phyloP scores from a whole-genome alignment of 441 rosid genomes.

The Bocquillonia castaneifolia region DNA sequence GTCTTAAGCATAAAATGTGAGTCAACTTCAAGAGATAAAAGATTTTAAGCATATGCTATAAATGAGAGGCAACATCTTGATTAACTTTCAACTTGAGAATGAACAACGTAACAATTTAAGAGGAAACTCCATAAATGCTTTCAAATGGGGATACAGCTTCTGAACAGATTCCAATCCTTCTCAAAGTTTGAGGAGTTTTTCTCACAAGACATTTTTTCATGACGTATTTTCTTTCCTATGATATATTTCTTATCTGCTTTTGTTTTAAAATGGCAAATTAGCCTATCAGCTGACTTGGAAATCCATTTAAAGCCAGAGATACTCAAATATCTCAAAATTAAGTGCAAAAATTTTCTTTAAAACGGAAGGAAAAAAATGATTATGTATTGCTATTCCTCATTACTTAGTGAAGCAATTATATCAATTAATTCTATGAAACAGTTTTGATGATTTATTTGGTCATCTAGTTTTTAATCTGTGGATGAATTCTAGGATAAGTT shows the following conservation, averaged over 20 bases:
- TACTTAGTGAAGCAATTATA: background rate
- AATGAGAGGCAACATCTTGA: background rate
- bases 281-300: background rate
- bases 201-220: background rate
- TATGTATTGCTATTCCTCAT: background rate
- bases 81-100: background rate
- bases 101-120: background rate
- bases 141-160: background rate
- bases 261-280: background rate
- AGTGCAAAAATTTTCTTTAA: background rate
- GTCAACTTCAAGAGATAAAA: background rate
- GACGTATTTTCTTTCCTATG: background rate
- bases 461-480: slow-evolving; percentile 13
- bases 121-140: background rate
- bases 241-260: background rate
- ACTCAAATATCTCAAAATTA: background rate
- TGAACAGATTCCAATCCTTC: background rate
- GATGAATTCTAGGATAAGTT: slow-evolving; percentile 27
- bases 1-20: background rate
- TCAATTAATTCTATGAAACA: background rate
- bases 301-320: background rate
- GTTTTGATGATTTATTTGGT: background rate
- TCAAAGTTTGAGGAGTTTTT: background rate
- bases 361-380: background rate
- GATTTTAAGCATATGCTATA: background rate